A percentile compares a stretch with the other conserved stretches of the same genome.
Evolutionary conservation across 345 rosid genomes (phyloP).

Genomic region (Clausena lansium): DNA sequence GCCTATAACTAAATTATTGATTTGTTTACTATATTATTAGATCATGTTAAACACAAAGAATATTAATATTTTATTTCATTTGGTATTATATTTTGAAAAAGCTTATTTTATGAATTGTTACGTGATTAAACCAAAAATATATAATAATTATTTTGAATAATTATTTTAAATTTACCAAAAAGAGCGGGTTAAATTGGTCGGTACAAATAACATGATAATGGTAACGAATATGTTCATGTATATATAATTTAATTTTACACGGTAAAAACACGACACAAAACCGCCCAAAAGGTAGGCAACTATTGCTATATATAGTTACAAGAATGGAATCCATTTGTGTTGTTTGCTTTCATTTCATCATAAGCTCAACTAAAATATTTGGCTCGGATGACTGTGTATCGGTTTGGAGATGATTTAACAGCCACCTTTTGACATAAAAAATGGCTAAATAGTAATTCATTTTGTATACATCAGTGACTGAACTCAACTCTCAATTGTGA

Average conservation of each 20-base stretch:
- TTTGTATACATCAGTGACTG: not conserved
- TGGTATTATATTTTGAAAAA: too few relatives aligned
- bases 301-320: not conserved
- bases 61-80: too few relatives aligned
- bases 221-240: accelerated
- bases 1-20: too few relatives aligned
- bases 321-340: not conserved
- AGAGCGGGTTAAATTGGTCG: too few relatives aligned
- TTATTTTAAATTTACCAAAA: too few relatives aligned
- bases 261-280: too few relatives aligned
- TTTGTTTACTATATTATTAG: too few relatives aligned
- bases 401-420: not conserved
- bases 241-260: too few relatives aligned
- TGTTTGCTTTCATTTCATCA: not conserved
- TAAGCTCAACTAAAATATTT: not conserved
- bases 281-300: not conserved
- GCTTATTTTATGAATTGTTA: too few relatives aligned
- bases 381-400: not conserved
- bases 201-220: accelerated
- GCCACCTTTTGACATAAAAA: not conserved
- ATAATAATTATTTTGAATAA: too few relatives aligned
- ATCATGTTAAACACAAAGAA: too few relatives aligned
- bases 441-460: not conserved
- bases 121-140: too few relatives aligned
- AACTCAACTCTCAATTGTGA: not conserved